These are phyloP conservation scores for Boletellus emodensis DNA, from an alignment of 768 basidiomycete species.

Conservation along the genomic window DNA sequence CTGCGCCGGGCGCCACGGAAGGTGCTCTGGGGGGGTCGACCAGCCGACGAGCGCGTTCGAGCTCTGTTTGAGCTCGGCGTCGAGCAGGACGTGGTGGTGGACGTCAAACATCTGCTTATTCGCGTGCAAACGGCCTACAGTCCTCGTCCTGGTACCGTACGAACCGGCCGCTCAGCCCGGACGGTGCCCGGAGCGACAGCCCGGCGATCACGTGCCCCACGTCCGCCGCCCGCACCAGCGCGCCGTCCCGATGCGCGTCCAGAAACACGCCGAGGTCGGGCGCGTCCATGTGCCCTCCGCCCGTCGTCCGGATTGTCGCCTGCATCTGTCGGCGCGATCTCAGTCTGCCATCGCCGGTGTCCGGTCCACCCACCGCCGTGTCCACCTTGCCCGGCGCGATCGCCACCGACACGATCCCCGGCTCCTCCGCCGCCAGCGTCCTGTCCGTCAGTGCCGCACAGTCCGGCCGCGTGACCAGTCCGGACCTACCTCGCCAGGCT, in stretches of 20 bases:
- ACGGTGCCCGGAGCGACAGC: slow-evolving; percentile 61
- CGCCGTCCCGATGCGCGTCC: slow-evolving; percentile 55
- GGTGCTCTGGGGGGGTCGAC: slow-evolving; percentile 56
- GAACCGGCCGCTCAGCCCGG: slow-evolving; percentile 68
- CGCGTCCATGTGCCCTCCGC: slow-evolving; percentile 49
- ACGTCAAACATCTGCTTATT: slow-evolving; percentile 48
- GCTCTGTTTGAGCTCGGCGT: slow-evolving; percentile 35
- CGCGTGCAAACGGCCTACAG: slow-evolving; percentile 51
- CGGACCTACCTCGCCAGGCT: slow-evolving; percentile 62
- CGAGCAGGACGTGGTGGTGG: slow-evolving; percentile 75
- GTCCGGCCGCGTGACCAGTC: background rate
- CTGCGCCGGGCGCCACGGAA: slow-evolving; percentile 60
- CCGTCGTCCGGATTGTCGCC: slow-evolving; percentile 46
- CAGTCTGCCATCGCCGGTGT: background rate
- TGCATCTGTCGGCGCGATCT: slow-evolving; percentile 59
- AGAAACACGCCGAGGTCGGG: slow-evolving; percentile 57
- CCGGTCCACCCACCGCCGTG: slow-evolving; percentile 53
- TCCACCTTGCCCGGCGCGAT: slow-evolving; percentile 87
- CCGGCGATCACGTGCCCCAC: slow-evolving; percentile 77
- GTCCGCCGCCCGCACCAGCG: slow-evolving; percentile 70
- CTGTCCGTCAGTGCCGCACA: slow-evolving; percentile 35
- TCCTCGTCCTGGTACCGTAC: slow-evolving; percentile 76
- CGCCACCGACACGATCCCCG: slow-evolving; percentile 67
- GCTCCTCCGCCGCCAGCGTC: slow-evolving; percentile 83
- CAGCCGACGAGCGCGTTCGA: slow-evolving; percentile 50